Base-by-base conservation (phyloP, 129 eudicot species). In the Silybum marianum region DNA sequence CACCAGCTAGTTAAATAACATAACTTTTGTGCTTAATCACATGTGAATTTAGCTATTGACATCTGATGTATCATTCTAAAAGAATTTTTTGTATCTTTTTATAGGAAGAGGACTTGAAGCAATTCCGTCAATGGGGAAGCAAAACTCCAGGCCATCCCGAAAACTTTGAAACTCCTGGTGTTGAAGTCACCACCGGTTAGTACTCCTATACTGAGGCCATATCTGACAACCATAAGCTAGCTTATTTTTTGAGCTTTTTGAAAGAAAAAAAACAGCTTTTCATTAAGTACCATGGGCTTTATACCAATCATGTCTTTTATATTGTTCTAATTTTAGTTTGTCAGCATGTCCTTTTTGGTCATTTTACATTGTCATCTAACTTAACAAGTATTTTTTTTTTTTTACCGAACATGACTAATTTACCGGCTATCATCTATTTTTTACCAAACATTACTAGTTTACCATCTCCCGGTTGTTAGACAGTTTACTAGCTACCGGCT, bases 121-220 rank as follows among this genome's bases (percentile, higher is more conserved):
- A 69, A 18, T 94, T 94, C 88, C 93, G 98, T 69, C 97, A 92
- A 81, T 94, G 98, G 98, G 96, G 93, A 87, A 94, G 98, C 94
- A 94, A 21, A 80, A 94, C 96, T 10, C 98, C 98, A 0, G 98
- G 98, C 60, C 98, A 94, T 79, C 98, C 98, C 2, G 98, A 94
- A 77, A 92, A 94, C 86, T 94, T 94, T 36, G 98, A 92, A 90
- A 94, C 98, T 51, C 97, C 98, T 75, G 98, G 98, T 34, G 78
- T 90, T 89, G 97, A 94, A 94, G 98, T 94, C 48, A 92, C 98
- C 51, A 95, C 98, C 32, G 98, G 98, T 95, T 83, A 16, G 88
- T 14, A 44, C 39, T 23, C 3, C 7, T 9, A 51, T 40, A 51
- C 69, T 9, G 3, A 40, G 12, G 48, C 0, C 48, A 9, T 40